Conservation (phyloP, 2,329 filamentous ascomycete genomes). For the Coniochaeta ligniaria region DNA sequence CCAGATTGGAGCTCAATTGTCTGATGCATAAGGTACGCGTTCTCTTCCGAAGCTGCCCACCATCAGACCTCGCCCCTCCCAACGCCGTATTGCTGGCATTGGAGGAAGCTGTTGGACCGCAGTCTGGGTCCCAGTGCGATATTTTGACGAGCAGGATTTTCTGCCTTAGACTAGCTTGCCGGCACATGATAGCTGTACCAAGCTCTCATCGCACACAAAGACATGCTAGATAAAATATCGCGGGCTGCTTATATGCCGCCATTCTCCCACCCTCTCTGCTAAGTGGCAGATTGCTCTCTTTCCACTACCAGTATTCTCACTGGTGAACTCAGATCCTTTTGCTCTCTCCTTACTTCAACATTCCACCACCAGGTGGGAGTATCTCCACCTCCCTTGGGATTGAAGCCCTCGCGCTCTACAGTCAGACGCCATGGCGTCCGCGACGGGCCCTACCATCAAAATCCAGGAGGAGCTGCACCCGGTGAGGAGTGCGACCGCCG, state of each 20-base stretch:
- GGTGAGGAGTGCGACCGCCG: conserved; percentile 8
- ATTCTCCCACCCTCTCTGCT: neutral
- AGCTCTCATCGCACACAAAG: neutral
- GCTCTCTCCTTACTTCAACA: neutral
- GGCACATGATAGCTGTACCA: neutral
- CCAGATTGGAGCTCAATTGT: neutral
- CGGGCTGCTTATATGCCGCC: neutral
- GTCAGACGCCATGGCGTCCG: neutral
- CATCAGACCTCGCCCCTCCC: neutral
- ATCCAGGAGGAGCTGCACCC: conserved; percentile 19
- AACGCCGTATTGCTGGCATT: neutral
- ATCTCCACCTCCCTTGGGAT: neutral
- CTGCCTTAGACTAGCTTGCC: neutral
- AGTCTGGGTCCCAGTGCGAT: neutral
- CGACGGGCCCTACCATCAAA: conserved; percentile 9
- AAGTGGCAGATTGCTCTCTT: neutral
- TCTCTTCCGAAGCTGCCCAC: neutral
- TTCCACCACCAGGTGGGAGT: neutral
- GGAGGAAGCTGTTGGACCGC: neutral
- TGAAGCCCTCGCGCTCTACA: neutral
- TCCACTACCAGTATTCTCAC: neutral
- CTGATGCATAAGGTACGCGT: neutral
- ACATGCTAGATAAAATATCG: neutral
- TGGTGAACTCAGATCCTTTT: neutral
- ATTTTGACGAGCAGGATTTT: neutral